phyloP scores from a whole-genome alignment of 306 rosid species.

The Begonia loranthoides region DNA sequence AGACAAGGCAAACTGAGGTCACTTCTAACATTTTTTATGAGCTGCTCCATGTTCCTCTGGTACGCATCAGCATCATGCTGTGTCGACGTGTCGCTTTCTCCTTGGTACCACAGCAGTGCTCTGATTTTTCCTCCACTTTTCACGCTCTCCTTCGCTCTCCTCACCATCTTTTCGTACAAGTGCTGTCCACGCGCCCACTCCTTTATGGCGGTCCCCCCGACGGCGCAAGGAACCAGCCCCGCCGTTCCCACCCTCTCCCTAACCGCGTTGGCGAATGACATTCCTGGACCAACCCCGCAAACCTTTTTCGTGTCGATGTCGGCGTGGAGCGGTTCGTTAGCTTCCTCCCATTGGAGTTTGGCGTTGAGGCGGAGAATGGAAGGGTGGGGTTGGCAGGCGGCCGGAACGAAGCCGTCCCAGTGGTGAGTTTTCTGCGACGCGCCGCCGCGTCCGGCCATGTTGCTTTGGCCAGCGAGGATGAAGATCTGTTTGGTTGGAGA shows the following conservation, averaged over 20 bases:
- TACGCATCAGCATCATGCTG: conserved; percentile 43
- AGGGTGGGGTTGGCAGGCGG: conserved; percentile 37
- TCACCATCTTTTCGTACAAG: conserved; percentile 60
- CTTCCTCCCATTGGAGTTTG: conserved; percentile 47
- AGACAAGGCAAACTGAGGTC: conserved; percentile 53
- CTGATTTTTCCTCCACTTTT: conserved; percentile 32
- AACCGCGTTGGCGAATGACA: conserved; percentile 50
- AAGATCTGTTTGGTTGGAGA: conserved; percentile 37
- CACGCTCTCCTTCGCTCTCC: conserved; percentile 41
- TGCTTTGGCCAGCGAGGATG: conserved; percentile 84
- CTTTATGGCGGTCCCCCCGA: conserved; percentile 67
- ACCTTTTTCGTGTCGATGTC: conserved; percentile 54
- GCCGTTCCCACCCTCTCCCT: conserved; percentile 21
- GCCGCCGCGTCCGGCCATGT: conserved; percentile 87
- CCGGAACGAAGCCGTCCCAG: conserved; percentile 70
- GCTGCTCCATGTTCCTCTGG: conserved; percentile 41
- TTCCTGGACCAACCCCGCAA: conserved; percentile 77
- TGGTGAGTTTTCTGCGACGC: conserved; percentile 15
- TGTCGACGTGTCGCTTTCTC: conserved; percentile 54
- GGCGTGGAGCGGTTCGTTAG: conserved; percentile 60
- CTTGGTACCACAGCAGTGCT: conserved; percentile 72
- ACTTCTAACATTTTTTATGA: conserved; percentile 44
- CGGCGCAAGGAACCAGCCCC: conserved; percentile 77
- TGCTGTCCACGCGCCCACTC: conserved; percentile 90
- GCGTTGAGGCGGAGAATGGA: conserved; percentile 48